Percentiles rank a stretch among this genome's conserved stretches.
Conservation (phyloP, 2,329 filamentous ascomycete species). For the Aurifilum marmelostoma region DNA sequence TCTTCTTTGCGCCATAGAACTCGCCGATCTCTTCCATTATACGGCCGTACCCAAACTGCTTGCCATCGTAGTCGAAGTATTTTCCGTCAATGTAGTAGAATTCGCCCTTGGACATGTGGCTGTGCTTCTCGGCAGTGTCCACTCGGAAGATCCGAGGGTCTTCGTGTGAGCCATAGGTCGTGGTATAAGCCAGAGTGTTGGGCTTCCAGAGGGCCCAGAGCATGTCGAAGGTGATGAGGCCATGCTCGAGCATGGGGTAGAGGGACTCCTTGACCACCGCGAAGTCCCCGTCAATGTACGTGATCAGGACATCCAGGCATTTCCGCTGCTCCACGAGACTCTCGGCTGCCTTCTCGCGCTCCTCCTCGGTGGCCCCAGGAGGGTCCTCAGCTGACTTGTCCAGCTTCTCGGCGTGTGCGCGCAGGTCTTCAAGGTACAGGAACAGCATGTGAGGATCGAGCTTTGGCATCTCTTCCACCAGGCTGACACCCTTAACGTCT, state of each 20-base stretch:
- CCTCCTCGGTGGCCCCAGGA: constrained; percentile 52
- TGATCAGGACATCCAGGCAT: constrained; percentile 65
- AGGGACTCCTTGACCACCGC: constrained; percentile 75
- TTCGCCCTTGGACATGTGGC: constrained; percentile 69
- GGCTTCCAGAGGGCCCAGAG: constrained; percentile 91
- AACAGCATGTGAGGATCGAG: constrained; percentile 74
- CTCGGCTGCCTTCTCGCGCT: constrained; percentile 64
- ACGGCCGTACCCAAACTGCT: constrained; percentile 76
- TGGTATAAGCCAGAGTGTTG: constrained; percentile 76
- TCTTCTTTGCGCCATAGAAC: constrained; percentile 83
- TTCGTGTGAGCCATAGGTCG: constrained; percentile 75
- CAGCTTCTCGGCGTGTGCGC: constrained; percentile 64
- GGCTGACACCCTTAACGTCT: constrained; percentile 74
- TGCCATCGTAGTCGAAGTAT: constrained; percentile 89
- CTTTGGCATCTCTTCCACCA: constrained; percentile 79
- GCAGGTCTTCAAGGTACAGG: constrained; percentile 77
- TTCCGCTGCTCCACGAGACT: constrained; percentile 60
- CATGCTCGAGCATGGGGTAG: constrained; percentile 77
- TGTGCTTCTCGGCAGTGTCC: constrained; percentile 73
- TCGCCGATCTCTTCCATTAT: constrained; percentile 70
- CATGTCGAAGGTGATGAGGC: constrained; percentile 85
- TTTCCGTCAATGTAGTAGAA: constrained; percentile 78
- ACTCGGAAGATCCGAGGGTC: constrained; percentile 84
- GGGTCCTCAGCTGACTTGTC: constrained; percentile 54
- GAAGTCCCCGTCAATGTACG: constrained; percentile 66